These are phyloP conservation scores for Moesziomyces parantarcticus DNA, from an alignment of 1,284 basidiomycete species.

Conservation along the genomic window DNA sequence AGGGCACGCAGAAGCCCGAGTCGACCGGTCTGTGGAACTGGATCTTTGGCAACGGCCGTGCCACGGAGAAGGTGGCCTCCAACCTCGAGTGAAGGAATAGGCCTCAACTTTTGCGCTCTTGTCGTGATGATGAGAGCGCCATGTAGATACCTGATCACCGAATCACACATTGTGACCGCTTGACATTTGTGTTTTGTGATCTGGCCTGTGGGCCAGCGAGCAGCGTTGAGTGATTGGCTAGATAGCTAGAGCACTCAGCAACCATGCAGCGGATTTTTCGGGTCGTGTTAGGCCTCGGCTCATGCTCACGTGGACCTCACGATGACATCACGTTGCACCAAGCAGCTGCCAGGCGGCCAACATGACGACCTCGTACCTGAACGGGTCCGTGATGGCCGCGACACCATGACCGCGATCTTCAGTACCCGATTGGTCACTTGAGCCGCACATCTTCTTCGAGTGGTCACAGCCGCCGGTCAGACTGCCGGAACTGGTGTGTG, in stretches of 20 bases:
- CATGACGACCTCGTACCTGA: too few species aligned
- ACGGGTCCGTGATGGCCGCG: too few species aligned
- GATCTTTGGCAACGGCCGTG: slow-evolving; percentile 43
- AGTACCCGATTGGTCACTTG: too few species aligned
- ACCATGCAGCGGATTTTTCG: too few species aligned
- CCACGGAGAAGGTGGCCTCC: slow-evolving; percentile 43
- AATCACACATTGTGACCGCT: not conserved
- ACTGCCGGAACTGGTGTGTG: too few species aligned
- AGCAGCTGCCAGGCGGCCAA: not conserved
- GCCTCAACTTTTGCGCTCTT: not conserved
- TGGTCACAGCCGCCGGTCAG: too few species aligned
- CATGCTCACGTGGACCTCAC: slow-evolving; percentile 7
- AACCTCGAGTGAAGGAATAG: slow-evolving; percentile 28
- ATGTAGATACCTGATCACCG: slow-evolving; percentile 1
- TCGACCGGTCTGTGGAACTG: slow-evolving; percentile 48
- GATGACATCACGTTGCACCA: slow-evolving; percentile 16
- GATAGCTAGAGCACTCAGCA: too few species aligned
- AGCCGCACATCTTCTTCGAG: too few species aligned
- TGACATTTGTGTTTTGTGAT: too few species aligned
- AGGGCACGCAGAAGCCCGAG: slow-evolving; percentile 30
- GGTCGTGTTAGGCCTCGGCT: not conserved
- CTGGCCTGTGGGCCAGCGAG: too few species aligned
- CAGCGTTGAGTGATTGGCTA: too few species aligned
- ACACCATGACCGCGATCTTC: too few species aligned
- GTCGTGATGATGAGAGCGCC: not conserved